A percentile compares a stretch with the other conserved stretches of the same genome.
phyloP scores from a whole-genome alignment of 2,329 filamentous ascomycete species.

The Neofusicoccum umdonicola region DNA sequence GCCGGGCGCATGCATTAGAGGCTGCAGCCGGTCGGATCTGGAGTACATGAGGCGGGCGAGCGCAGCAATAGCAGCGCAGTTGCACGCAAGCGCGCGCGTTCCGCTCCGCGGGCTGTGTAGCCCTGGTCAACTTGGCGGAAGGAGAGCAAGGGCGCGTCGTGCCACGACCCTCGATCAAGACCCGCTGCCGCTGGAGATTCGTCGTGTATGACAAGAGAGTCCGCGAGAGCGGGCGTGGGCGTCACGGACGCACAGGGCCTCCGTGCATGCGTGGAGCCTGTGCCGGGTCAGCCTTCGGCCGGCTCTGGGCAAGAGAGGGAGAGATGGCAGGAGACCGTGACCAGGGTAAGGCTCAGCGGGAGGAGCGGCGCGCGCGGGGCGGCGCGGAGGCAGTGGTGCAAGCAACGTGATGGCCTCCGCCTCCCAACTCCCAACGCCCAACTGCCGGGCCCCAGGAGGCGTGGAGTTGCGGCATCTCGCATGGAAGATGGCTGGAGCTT shows the following conservation, averaged over 20 bases:
- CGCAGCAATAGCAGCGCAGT: not conserved
- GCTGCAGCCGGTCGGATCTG: conserved; percentile 8
- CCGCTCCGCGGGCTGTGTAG: conserved; percentile 4
- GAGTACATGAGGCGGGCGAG: conserved; percentile 5
- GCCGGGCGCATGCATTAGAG: not conserved
- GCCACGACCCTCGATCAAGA: conserved; percentile 4
- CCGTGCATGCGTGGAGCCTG: not conserved
- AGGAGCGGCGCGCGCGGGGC: conserved; percentile 13
- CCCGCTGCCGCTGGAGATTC: not conserved
- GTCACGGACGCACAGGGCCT: not conserved
- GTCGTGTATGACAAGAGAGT: not conserved
- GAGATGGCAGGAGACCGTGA: not conserved
- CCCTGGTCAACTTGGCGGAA: not conserved
- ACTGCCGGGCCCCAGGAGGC: conserved; percentile 1
- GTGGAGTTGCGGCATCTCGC: conserved; percentile 2
- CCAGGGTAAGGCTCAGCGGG: not conserved
- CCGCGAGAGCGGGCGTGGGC: not conserved
- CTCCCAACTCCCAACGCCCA: not conserved
- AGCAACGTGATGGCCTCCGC: not conserved
- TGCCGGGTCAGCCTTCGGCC: not conserved
- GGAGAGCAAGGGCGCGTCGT: conserved; percentile 7
- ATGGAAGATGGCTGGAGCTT: conserved; percentile 5
- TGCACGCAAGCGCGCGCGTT: conserved; percentile 9
- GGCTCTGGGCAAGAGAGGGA: not conserved
- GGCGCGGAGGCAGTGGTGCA: not conserved